These are phyloP conservation scores for Helianthus tuberosus DNA, from an alignment of 129 eudicot species.

Conservation along the genomic window DNA sequence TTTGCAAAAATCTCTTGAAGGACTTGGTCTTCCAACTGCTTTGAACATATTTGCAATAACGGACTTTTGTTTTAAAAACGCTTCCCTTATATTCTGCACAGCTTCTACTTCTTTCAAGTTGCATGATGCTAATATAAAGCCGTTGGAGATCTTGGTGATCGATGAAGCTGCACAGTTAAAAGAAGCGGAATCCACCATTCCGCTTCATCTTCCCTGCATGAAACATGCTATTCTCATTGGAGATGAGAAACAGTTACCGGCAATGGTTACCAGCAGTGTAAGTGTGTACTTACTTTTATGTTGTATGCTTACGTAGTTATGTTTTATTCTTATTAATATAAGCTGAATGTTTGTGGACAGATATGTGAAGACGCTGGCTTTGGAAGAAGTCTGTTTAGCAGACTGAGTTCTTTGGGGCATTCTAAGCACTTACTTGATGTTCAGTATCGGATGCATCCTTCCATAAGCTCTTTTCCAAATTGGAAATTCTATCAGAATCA, in stretches of 20 bases:
- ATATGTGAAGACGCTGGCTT: constrained; percentile 41
- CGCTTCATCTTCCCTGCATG: constrained; percentile 45
- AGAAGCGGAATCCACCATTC: constrained; percentile 49
- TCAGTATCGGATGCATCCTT: constrained; percentile 57
- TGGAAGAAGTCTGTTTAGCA: constrained; percentile 50
- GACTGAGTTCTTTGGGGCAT: constrained; percentile 47
- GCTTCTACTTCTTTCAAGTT: constrained; percentile 55
- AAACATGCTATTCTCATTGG: constrained; percentile 49
- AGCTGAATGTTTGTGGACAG: constrained; percentile 14
- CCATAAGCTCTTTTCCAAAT: constrained; percentile 45
- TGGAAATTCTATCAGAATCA: no score
- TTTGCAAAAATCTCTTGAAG: constrained; percentile 38
- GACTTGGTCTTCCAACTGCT: constrained; percentile 40
- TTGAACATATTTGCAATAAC: constrained; percentile 10
- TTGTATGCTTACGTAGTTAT: neutral
- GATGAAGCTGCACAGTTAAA: constrained; percentile 59
- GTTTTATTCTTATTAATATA: neutral
- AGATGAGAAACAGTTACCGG: constrained; percentile 56
- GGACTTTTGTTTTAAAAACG: constrained; percentile 51
- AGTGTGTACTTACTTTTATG: neutral
- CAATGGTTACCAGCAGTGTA: constrained; percentile 48
- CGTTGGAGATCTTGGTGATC: constrained; percentile 35
- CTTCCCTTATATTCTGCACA: constrained; percentile 61
- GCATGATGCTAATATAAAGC: constrained; percentile 34
- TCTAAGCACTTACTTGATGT: constrained; percentile 41